Evolutionary conservation across 805 yeast species (phyloP), one percentile per base, ranked within the genome.

Genomic region (Candida boidinii): DNA sequence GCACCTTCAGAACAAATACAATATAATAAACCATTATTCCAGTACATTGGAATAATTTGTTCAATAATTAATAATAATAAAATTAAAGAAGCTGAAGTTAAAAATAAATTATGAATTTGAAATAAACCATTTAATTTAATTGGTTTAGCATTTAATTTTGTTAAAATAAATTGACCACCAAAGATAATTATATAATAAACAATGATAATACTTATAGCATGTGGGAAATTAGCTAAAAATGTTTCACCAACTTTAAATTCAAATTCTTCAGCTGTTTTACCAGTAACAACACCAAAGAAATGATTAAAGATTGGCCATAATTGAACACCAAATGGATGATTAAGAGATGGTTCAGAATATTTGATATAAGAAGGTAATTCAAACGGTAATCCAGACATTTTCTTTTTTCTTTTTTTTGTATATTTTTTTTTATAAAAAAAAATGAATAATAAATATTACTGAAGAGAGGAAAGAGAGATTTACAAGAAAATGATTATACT

Each of bases 21-120:
- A 53, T 73, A 86, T 58, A 81, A 79, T 13, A 90, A 34, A 11
- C 97, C 97, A 51, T 88, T 73, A 40, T 68, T 54, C 46, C 62
- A 66, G 41, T 87, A 58, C 49, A 84, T 77, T 26, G 97, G 96
- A 31, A 84, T 52, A 43, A 88, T 58, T 63, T 92, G 97, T 64
- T 90, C 98, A 34, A 81, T 56, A 53, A 81, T 65, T 47, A 90
- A 73, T 25, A 79, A 46, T 45, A 87, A 66, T 51, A 90, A 66
- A 14, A 64, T 47, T 38, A 79, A 68, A 8, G 95, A 84, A 29
- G 78, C 63, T 15, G 70, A 37, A 10, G 96, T 85, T 51, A 90
- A 69, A 23, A 74, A 48, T 38, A 87, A 54, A 63, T 90, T 90
- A 61, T 90, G 97, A 39, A 86, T 49, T 64, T 87, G 95, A 68